Percentiles rank a stretch among this genome's conserved stretches.
phyloP scores from a whole-genome alignment of 371 early-diverging fungal genomes.

The Conidiobolus incongruus region DNA sequence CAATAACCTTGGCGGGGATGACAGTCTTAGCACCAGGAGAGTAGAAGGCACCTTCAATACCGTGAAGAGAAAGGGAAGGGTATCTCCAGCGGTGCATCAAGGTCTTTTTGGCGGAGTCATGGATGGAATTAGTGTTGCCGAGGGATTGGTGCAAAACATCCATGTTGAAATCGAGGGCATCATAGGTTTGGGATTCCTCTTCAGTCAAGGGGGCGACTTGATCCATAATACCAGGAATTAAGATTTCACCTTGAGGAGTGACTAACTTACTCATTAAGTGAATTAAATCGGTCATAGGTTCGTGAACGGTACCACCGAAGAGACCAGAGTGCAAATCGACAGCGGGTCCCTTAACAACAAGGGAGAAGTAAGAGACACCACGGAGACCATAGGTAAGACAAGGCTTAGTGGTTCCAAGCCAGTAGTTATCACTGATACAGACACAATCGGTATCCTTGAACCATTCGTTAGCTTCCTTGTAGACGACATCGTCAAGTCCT shows the following conservation, averaged over 20 bases:
- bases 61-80: constrained; percentile 90
- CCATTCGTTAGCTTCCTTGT: constrained; percentile 56
- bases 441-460: constrained; percentile 80
- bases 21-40: constrained; percentile 89
- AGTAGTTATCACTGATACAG: constrained; percentile 93
- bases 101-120: constrained; percentile 40
- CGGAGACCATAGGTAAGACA: constrained; percentile 79
- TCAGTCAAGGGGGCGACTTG: constrained; percentile 65
- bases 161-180: constrained; percentile 55
- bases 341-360: constrained; percentile 54
- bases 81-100: constrained; percentile 84
- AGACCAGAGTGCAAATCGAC: constrained; percentile 92
- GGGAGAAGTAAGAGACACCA: constrained; percentile 75
- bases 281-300: constrained; percentile 89
- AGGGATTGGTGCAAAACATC: constrained; percentile 58
- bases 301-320: constrained; percentile 90
- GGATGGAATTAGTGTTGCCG: constrained; percentile 55
- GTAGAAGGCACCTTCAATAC: constrained; percentile 92
- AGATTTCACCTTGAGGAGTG: constrained; percentile 62
- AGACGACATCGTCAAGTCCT: constrained; percentile 79
- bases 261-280: constrained; percentile 69
- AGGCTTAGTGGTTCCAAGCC: constrained; percentile 88
- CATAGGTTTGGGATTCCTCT: constrained; percentile 62
- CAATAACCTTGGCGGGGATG: constrained; percentile 83
- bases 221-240: constrained; percentile 81